phyloP scores from a whole-genome alignment of 2,329 filamentous ascomycete species.

The Cordyceps cateniannulata region DNA sequence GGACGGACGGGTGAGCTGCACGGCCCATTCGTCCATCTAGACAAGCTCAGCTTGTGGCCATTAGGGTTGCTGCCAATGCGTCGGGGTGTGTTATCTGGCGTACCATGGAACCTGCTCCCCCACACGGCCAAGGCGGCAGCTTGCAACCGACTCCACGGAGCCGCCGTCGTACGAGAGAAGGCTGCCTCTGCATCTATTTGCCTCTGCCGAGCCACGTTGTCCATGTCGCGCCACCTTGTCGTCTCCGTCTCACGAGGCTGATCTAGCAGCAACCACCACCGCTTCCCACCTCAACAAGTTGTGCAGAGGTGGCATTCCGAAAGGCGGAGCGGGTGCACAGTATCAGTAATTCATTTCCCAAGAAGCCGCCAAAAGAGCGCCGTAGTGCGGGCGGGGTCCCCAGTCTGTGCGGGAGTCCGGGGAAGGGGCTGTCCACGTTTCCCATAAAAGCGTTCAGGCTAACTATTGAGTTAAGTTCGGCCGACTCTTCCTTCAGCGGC shows the following conservation, averaged over 20 bases:
- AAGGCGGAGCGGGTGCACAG: neutral
- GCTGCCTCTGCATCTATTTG: neutral
- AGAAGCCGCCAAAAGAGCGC: neutral
- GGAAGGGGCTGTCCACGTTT: neutral
- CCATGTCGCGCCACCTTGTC: neutral
- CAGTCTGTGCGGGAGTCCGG: conserved; percentile 2
- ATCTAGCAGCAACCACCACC: neutral
- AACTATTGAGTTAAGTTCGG: neutral
- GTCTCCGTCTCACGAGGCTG: neutral
- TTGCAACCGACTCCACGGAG: neutral
- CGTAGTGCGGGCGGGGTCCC: neutral
- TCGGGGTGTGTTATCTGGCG: neutral
- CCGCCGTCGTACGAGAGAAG: neutral
- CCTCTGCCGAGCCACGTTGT: neutral
- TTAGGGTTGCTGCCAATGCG: neutral
- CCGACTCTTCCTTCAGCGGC: neutral
- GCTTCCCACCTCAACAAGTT: neutral
- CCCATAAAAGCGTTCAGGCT: neutral
- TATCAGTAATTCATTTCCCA: conserved; percentile 15
- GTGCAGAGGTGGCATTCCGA: neutral
- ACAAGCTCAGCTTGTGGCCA: neutral
- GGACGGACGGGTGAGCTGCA: too few relatives aligned
- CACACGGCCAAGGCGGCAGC: conserved; percentile 2
- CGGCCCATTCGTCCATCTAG: neutral
- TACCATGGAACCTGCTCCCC: neutral